Evolutionary conservation across 163 green algal species (phyloP).

Genomic region (Scenedesmus sp.): DNA sequence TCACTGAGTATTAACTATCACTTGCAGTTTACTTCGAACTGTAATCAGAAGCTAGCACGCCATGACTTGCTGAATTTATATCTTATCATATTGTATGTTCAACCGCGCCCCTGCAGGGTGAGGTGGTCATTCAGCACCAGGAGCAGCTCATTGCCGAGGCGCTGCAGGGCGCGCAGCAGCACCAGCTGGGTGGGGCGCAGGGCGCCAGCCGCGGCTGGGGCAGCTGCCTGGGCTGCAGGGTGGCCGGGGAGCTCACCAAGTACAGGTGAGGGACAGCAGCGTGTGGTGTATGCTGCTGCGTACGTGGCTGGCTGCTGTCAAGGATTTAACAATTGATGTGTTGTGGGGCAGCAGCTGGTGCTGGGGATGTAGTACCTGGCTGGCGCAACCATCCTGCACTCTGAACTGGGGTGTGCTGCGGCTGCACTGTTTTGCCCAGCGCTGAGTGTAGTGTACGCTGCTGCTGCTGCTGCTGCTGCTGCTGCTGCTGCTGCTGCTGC

Average conservation of each 20-base stretch:
- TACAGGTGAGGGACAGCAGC: not conserved
- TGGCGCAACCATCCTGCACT: not conserved
- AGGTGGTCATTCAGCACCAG: slow-evolving; percentile 54
- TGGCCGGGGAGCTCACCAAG: slow-evolving; percentile 12
- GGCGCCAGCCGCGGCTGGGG: slow-evolving; percentile 55
- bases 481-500: not conserved
- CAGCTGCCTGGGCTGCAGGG: slow-evolving; percentile 54
- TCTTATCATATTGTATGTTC: no score
- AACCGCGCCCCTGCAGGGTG: slow-evolving; percentile 32
- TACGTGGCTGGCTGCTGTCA: not conserved
- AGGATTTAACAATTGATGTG: not conserved
- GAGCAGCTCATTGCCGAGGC: slow-evolving; percentile 48
- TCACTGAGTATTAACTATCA: no score
- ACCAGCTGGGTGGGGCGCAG: slow-evolving; percentile 63
- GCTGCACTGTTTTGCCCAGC: not conserved
- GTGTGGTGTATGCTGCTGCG: not conserved
- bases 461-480: not conserved
- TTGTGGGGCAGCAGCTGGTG: not conserved
- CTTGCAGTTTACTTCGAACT: no score
- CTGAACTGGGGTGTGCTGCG: not conserved
- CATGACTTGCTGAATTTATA: no score
- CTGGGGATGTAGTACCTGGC: not conserved
- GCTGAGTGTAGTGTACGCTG: not conserved
- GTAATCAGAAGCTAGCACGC: no score
- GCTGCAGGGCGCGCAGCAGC: slow-evolving; percentile 47